Percentiles rank a stretch among this genome's conserved stretches.
phyloP scores from a whole-genome alignment of 2,329 filamentous ascomycete species.

The Epichloe gansuensis region DNA sequence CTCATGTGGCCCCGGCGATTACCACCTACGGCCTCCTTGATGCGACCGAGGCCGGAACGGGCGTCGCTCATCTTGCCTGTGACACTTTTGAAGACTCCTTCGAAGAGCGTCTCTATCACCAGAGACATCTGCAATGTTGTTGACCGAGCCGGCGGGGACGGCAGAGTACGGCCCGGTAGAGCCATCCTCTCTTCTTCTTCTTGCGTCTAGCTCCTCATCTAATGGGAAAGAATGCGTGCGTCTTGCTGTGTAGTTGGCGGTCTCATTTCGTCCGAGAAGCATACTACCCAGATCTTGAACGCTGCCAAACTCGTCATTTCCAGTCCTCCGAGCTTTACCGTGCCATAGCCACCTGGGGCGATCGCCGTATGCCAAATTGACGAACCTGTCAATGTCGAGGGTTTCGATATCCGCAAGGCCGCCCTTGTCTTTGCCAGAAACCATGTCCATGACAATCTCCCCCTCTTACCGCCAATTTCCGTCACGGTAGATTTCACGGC shows the following conservation, averaged over 20 bases:
- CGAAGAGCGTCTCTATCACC: slow-evolving; percentile 46
- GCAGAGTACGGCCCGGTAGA: slow-evolving; percentile 29
- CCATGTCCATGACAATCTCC: slow-evolving; percentile 96
- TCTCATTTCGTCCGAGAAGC: slow-evolving; percentile 44
- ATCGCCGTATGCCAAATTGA: slow-evolving; percentile 66
- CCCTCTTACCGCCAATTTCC: slow-evolving; percentile 85
- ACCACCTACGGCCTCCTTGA: slow-evolving; percentile 71
- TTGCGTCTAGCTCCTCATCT: slow-evolving; percentile 39
- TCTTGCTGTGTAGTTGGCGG: slow-evolving; percentile 26
- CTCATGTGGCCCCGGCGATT: slow-evolving; percentile 39
- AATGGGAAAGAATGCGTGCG: slow-evolving; percentile 37
- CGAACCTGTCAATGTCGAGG: slow-evolving; percentile 73
- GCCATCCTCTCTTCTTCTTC: slow-evolving; percentile 33
- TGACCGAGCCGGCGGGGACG: slow-evolving; percentile 31
- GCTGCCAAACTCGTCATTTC: slow-evolving; percentile 28
- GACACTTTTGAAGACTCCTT: slow-evolving; percentile 65
- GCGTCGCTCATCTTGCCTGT: slow-evolving; percentile 70
- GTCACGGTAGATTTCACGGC: slow-evolving; percentile 93
- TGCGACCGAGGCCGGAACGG: slow-evolving; percentile 68
- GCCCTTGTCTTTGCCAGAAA: slow-evolving; percentile 73
- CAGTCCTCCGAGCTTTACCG: slow-evolving; percentile 66
- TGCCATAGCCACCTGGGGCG: slow-evolving; percentile 90
- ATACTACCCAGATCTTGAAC: slow-evolving; percentile 34
- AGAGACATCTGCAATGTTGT: slow-evolving; percentile 34
- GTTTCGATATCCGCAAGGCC: slow-evolving; percentile 91